Conservation (phyloP, 805 yeast species). For the Tetrapisispora nanseiensis region DNA sequence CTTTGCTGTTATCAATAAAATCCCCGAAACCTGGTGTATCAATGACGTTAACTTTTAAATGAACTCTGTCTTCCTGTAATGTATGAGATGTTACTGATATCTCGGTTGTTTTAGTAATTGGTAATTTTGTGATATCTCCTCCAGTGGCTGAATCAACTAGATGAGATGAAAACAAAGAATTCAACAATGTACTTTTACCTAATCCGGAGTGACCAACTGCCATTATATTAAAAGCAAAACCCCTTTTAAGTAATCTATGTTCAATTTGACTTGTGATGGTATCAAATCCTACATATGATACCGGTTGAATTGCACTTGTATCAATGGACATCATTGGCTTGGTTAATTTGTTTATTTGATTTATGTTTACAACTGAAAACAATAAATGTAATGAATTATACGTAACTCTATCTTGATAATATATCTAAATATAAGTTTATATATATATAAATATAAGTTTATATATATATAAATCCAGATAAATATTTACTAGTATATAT, state of each 20-base stretch:
- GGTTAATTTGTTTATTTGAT: background rate
- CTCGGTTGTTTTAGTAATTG: conserved; percentile 79
- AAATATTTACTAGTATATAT: too few species aligned
- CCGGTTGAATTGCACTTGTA: conserved; percentile 37
- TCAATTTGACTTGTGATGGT: conserved; percentile 94
- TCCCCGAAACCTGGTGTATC: conserved; percentile 99
- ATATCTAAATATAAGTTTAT: too few species aligned
- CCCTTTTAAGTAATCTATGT: conserved; percentile 79
- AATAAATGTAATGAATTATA: too few species aligned
- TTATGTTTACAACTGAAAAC: background rate
- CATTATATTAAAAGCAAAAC: conserved; percentile 91
- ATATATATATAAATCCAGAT: too few species aligned
- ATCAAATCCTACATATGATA: conserved; percentile 88
- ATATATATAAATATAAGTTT: too few species aligned
- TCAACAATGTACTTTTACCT: conserved; percentile 87
- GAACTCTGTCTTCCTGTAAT: conserved; percentile 78
- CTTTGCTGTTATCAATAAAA: conserved; percentile 86
- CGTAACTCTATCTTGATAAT: too few species aligned
- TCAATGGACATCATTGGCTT: conserved; percentile 2
- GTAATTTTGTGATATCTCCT: conserved; percentile 55
- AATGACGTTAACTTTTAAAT: conserved; percentile 74
- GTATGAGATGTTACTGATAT: conserved; percentile 62
- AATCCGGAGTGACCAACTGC: conserved; percentile 89
- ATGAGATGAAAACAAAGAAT: conserved; percentile 80
- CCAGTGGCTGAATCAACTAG: conserved; percentile 61